A percentile compares a stretch with the other conserved stretches of the same genome.
phyloP scores from a whole-genome alignment of 202 grass and related monocot genomes.

The Alloteropsis angusta region DNA sequence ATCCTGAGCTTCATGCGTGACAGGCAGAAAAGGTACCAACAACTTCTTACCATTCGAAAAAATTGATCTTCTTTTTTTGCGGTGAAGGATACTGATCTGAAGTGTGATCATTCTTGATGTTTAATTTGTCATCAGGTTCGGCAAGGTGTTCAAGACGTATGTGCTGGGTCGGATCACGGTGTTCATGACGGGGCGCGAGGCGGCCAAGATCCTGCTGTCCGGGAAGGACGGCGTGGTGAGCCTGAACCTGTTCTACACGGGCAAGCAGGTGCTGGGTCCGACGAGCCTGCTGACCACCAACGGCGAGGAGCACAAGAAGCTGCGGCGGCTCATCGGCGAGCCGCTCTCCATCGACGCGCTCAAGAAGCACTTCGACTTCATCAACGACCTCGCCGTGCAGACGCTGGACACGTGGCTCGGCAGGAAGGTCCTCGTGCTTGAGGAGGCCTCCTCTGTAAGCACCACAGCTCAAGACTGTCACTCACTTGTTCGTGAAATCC shows the following conservation, averaged over 20 bases:
- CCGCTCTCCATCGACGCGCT: constrained; percentile 60
- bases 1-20: constrained; percentile 62
- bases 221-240: constrained; percentile 68
- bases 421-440: constrained; percentile 39
- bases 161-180: constrained; percentile 54
- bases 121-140: constrained; percentile 29
- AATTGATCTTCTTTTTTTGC: too few species aligned
- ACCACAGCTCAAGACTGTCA: neutral
- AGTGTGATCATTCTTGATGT: neutral
- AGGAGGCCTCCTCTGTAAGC: constrained; percentile 50
- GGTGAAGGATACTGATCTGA: too few species aligned
- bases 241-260: constrained; percentile 64
- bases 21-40: constrained; percentile 41
- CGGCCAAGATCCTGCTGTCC: constrained; percentile 55
- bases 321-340: constrained; percentile 49
- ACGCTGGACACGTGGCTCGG: constrained; percentile 39
- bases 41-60: too few species aligned
- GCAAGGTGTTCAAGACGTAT: constrained; percentile 75
- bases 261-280: constrained; percentile 60
- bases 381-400: constrained; percentile 41
- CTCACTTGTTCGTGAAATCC: too few species aligned
- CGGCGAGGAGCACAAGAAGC: constrained; percentile 61
- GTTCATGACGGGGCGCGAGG: constrained; percentile 61
- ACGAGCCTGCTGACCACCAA: constrained; percentile 60
- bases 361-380: constrained; percentile 47